Evolutionary conservation across 768 basidiomycete species (phyloP).

Genomic region (Naematelia aurantialba): DNA sequence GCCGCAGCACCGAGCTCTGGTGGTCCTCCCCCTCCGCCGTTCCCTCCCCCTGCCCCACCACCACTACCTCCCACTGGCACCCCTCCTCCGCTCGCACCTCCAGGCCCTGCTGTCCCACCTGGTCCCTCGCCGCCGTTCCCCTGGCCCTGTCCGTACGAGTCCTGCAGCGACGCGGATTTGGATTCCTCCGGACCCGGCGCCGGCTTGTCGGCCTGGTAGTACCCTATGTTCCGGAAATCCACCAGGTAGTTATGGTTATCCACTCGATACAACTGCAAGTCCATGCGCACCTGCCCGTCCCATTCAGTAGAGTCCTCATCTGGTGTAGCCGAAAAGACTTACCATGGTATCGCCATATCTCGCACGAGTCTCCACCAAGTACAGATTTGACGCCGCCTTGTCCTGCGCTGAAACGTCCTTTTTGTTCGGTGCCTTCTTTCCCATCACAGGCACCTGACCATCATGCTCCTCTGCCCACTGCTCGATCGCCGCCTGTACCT

Average conservation of each 20-base stretch:
- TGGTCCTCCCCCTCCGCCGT: not conserved
- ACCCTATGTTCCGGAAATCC: conserved; percentile 96
- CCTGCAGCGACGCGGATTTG: not conserved
- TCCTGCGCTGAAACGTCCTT: conserved; percentile 50
- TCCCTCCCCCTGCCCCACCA: not conserved
- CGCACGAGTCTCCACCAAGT: conserved; percentile 90
- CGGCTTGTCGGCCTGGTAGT: conserved; percentile 56
- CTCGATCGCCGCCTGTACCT: conserved; percentile 63
- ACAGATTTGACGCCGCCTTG: conserved; percentile 59
- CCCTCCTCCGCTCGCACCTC: no score
- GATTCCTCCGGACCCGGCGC: not conserved
- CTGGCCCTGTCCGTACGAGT: not conserved
- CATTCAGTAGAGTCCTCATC: not conserved
- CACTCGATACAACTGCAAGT: conserved; percentile 93
- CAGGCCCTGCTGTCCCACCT: conserved; percentile 1
- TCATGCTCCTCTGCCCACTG: conserved; percentile 53
- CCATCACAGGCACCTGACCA: conserved; percentile 56
- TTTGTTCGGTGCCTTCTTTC: conserved; percentile 47
- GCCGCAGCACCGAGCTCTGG: not conserved
- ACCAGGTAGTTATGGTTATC: conserved; percentile 95
- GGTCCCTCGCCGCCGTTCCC: not conserved
- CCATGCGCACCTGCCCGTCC: conserved; percentile 76
- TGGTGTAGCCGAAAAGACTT: no score
- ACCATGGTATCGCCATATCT: conserved; percentile 89
- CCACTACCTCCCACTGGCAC: no score